A percentile compares a stretch with the other conserved stretches of the same genome.
Conservation (phyloP, 2,329 filamentous ascomycete species). For the Pseudogymnoascus sp. region DNA sequence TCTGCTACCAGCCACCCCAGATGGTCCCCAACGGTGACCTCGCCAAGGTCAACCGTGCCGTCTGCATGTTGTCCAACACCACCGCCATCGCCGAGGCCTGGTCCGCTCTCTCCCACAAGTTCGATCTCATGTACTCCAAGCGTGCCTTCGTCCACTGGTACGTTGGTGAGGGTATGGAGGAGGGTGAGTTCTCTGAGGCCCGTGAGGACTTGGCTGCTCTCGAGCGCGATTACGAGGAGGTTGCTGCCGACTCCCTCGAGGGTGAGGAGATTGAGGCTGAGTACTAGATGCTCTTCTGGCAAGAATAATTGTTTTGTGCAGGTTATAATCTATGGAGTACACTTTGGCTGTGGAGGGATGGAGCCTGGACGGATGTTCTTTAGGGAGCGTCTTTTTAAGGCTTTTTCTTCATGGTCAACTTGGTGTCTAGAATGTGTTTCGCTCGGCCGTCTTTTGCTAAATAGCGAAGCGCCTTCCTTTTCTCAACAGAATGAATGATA, state of each 20-base stretch:
- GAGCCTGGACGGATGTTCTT: slow-evolving; percentile 22
- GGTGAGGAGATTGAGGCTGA: slow-evolving; percentile 78
- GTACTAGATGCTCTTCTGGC: slow-evolving; percentile 55
- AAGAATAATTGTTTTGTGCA: slow-evolving; percentile 21
- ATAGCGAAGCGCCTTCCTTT: slow-evolving; percentile 21
- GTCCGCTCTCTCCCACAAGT: slow-evolving; percentile 93
- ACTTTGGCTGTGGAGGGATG: slow-evolving; percentile 25
- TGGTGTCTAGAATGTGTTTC: slow-evolving; percentile 15
- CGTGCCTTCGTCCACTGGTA: slow-evolving; percentile 99
- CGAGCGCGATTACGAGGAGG: slow-evolving; percentile 98
- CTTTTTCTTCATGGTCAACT: slow-evolving; percentile 21
- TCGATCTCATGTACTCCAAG: slow-evolving; percentile 99
- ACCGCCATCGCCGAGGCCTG: slow-evolving; percentile 98
- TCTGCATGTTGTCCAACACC: slow-evolving; percentile 99
- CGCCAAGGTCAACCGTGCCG: slow-evolving; percentile 95
- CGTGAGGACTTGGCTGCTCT: slow-evolving; percentile 96
- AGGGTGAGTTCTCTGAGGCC: slow-evolving; percentile 98
- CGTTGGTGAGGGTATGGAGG: slow-evolving; percentile 99
- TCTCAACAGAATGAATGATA: slow-evolving; percentile 22
- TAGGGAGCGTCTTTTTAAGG: slow-evolving; percentile 22
- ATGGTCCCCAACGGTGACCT: slow-evolving; percentile 95
- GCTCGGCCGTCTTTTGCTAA: slow-evolving; percentile 13
- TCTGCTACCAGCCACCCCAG: slow-evolving; percentile 98
- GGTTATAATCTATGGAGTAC: slow-evolving; percentile 23
- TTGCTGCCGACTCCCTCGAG: slow-evolving; percentile 87